phyloP scores from a whole-genome alignment of 306 rosid species.

The Cucumis melo region DNA sequence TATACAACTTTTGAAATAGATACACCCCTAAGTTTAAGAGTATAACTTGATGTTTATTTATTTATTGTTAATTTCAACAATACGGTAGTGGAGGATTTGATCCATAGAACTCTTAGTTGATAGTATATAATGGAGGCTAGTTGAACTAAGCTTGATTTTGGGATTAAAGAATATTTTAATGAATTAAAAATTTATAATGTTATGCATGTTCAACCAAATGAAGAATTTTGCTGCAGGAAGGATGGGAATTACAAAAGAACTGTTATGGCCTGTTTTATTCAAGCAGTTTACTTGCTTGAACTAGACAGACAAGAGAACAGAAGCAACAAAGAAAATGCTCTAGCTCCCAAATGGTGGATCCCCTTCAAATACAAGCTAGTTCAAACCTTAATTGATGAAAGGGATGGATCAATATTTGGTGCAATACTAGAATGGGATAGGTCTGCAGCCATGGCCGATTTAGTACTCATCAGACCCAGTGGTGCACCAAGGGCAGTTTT shows the following conservation, averaged over 20 bases:
- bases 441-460: slow-evolving; percentile 55
- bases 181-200: too few relatives aligned
- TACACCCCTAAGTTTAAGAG: too few relatives aligned
- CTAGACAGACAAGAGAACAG: slow-evolving; percentile 82
- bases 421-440: slow-evolving; percentile 89
- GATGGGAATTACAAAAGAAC: slow-evolving; percentile 62
- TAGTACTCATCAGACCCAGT: slow-evolving; percentile 54
- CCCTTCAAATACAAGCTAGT: slow-evolving; percentile 80
- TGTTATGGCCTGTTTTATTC: slow-evolving; percentile 83
- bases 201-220: not conserved
- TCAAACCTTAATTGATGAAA: slow-evolving; percentile 52
- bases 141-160: not conserved
- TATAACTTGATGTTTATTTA: too few relatives aligned
- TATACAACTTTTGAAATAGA: too few relatives aligned
- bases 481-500: slow-evolving; percentile 88
- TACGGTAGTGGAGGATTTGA: not conserved
- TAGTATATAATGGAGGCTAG: too few relatives aligned
- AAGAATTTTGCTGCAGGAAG: slow-evolving; percentile 37
- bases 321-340: slow-evolving; percentile 33
- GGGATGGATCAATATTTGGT: slow-evolving; percentile 91
- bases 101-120: not conserved
- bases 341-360: slow-evolving; percentile 94
- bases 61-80: not conserved
- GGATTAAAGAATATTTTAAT: too few relatives aligned
- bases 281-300: slow-evolving; percentile 82